A percentile compares a stretch with the other conserved stretches of the same genome.
Evolutionary conservation across 2,329 filamentous ascomycete species (phyloP).

Genomic region (Chrysoporthe austroafricana): DNA sequence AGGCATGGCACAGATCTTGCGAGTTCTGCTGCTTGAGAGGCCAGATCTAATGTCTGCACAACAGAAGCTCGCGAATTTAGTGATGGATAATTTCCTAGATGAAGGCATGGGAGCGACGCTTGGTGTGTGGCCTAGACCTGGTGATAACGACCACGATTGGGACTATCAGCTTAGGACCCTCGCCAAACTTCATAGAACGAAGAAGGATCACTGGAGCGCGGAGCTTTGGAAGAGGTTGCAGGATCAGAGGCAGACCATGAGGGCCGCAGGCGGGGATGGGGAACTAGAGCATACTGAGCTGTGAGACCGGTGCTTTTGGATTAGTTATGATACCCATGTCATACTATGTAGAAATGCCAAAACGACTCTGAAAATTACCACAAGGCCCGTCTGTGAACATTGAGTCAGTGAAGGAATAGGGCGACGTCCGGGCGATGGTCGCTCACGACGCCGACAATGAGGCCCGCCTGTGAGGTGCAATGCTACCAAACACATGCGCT

Average conservation of each 20-base stretch:
- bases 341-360: not conserved
- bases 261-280: constrained; percentile 6
- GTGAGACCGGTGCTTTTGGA: constrained; percentile 3
- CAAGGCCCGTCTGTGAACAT: not conserved
- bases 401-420: too few species aligned
- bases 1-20: constrained; percentile 59
- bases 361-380: too few species aligned
- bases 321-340: constrained; percentile 11
- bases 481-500: too few species aligned
- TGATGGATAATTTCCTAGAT: constrained; percentile 70
- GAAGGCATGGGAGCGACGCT: constrained; percentile 62
- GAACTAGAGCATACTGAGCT: constrained; percentile 19
- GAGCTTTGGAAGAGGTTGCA: constrained; percentile 45
- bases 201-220: constrained; percentile 50
- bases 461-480: not conserved
- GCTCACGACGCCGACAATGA: not conserved
- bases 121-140: constrained; percentile 58
- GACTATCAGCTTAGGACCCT: constrained; percentile 55
- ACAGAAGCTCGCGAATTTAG: constrained; percentile 59
- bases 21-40: constrained; percentile 53
- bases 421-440: not conserved
- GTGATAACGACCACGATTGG: constrained; percentile 54
- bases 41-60: constrained; percentile 54
- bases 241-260: constrained; percentile 32
- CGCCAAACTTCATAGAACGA: constrained; percentile 41